Evolutionary conservation across 2,329 filamentous ascomycete genomes (phyloP), one percentile per base, ranked within the genome.

Genomic region (Sporothrix pallida): DNA sequence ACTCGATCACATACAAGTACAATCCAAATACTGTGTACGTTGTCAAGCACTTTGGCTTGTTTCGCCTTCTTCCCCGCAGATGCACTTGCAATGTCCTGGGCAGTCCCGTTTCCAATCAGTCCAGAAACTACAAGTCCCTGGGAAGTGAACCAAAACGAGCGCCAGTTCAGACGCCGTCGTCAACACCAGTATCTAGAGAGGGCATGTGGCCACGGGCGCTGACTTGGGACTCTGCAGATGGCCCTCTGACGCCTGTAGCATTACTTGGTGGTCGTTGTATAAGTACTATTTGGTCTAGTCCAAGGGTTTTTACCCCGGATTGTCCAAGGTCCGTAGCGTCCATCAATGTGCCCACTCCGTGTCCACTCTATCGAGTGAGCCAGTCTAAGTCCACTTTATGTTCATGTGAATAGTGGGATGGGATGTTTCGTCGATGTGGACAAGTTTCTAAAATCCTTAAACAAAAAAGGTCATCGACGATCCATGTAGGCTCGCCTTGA

Each of bases 261-360:
- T 23, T 9, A 31, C 44, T 67, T 48, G 13, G 1, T 26, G 42
- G 23, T 46, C 42, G 7, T 56, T n/a, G 13, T 52, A 26, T 26
- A 26, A 26, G 23, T 26, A 17, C 13, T n/a, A 17, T 17, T 52
- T 52, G 62, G 42, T 20, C 62, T 67, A 67, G 62, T 4, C 12
- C n/a, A 26, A 67, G 62, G 62, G 62, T 15, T 26, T 67, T 67
- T 67, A 48, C 62, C 62, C 62, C 62, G 37, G 58, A 63, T 63
- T 63, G 58, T 63, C 31, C 58, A 63, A 63, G 58, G 12, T 26
- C 62, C 42, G 48, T 20, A 13, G 23, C 2, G n/a, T 15, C 5
- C 8, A 26, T 17, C 13, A 56, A 23, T 37, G 31, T 37, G 52
- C 23, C 52, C 20, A 56, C 23, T 26, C 31, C 5, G 31, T 37